These are phyloP conservation scores for Ophiocordyceps camponoti-rufipedis DNA, from an alignment of 2,329 filamentous ascomycete species.

Conservation along the genomic window DNA sequence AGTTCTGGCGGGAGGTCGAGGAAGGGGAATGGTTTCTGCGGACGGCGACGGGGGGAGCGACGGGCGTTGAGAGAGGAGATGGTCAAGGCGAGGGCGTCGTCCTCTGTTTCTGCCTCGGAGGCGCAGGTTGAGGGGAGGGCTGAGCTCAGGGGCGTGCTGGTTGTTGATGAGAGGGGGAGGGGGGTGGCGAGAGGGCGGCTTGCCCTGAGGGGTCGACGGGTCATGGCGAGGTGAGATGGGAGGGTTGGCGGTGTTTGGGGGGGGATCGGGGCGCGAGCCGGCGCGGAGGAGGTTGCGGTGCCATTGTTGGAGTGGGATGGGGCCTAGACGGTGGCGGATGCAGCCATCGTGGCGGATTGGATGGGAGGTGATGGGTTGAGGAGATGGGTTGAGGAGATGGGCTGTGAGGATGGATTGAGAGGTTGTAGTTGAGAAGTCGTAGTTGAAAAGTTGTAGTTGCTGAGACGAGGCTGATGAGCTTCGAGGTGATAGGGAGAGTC, in stretches of 20 bases:
- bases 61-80: slow-evolving; percentile 14
- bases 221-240: slow-evolving; percentile 3
- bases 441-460: too few species aligned
- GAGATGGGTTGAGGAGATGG: background rate
- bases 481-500: too few species aligned
- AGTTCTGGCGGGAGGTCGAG: slow-evolving; percentile 51
- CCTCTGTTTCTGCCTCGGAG: slow-evolving; percentile 20
- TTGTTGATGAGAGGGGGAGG: slow-evolving; percentile 7
- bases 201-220: slow-evolving; percentile 8
- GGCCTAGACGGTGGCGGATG: slow-evolving; percentile 28
- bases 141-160: slow-evolving; percentile 18
- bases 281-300: slow-evolving; percentile 31
- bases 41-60: slow-evolving; percentile 6
- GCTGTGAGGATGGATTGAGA: too few species aligned
- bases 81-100: slow-evolving; percentile 19
- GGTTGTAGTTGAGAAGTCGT: too few species aligned
- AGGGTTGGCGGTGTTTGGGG: too few species aligned
- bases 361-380: background rate
- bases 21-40: slow-evolving; percentile 39
- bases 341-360: slow-evolving; percentile 10
- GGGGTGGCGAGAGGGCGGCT: slow-evolving; percentile 9
- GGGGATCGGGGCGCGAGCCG: slow-evolving; percentile 9
- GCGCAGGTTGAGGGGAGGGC: slow-evolving; percentile 17
- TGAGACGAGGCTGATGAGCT: too few species aligned
- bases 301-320: slow-evolving; percentile 18